phyloP scores from a whole-genome alignment of 768 basidiomycete species.

The Hortiboletus campestris region DNA sequence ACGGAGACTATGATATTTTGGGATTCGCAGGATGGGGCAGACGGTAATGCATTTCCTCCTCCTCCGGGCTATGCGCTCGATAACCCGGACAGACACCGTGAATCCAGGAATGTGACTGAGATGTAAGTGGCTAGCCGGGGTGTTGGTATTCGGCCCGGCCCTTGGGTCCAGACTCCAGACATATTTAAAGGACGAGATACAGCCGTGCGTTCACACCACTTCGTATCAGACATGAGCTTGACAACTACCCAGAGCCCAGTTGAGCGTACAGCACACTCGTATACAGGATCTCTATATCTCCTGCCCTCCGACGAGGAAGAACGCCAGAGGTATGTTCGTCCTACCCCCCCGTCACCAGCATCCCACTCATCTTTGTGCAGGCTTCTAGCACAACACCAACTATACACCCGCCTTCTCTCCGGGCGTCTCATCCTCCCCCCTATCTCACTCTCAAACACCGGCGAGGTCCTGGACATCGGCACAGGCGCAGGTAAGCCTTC shows the following conservation, averaged over 20 bases:
- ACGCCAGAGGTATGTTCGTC: conserved; percentile 15
- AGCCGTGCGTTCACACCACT: too few relatives aligned
- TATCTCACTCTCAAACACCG: conserved; percentile 9
- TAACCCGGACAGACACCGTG: too few relatives aligned
- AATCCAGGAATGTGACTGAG: too few relatives aligned
- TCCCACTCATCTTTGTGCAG: not conserved
- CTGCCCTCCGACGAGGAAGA: conserved; percentile 29
- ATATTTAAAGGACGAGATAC: too few relatives aligned
- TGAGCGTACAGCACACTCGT: conserved; percentile 18
- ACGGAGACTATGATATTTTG: too few relatives aligned
- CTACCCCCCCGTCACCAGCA: too few relatives aligned
- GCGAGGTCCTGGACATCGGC: conserved; percentile 24
- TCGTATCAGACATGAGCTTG: conserved; percentile 2
- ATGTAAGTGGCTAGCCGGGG: too few relatives aligned
- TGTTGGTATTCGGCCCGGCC: too few relatives aligned
- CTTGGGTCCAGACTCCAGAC: too few relatives aligned
- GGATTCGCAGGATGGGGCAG: too few relatives aligned
- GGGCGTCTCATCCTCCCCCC: conserved; percentile 23
- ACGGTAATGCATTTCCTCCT: too few relatives aligned
- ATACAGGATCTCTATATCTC: conserved; percentile 20
- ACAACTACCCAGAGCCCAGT: not conserved
- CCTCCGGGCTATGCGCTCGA: too few relatives aligned
- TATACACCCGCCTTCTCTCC: conserved; percentile 22
- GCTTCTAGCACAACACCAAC: conserved; percentile 15
- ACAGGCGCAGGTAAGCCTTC: conserved; percentile 18